Conservation (phyloP, 345 rosid species). For the Populus davidiana region DNA sequence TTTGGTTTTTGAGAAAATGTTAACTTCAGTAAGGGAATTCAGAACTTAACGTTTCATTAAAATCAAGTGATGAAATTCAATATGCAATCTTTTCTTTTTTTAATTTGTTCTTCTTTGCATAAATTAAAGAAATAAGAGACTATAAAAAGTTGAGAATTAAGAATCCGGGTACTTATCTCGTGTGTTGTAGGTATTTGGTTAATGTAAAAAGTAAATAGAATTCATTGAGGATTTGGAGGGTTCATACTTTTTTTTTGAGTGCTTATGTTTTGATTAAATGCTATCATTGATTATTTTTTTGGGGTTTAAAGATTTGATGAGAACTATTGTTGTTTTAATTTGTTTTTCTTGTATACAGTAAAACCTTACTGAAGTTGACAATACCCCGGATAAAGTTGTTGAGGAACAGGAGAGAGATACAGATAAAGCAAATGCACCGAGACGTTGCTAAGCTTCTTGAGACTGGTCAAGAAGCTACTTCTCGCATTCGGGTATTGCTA, state of each 20-base stretch:
- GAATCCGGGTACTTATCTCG: not conserved
- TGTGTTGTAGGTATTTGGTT: not conserved
- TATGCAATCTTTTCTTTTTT: not conserved
- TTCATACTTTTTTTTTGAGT: not conserved
- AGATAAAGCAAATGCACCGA: slow-evolving; percentile 85
- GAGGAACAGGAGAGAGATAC: slow-evolving; percentile 87
- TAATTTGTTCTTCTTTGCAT: not conserved
- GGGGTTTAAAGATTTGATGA: not conserved
- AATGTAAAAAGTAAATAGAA: not conserved
- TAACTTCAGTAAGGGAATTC: not conserved
- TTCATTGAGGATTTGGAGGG: not conserved
- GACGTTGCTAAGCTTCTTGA: slow-evolving; percentile 95
- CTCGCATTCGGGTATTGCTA: slow-evolving; percentile 76
- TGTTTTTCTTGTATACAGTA: slow-evolving; percentile 42
- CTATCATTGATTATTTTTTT: not conserved
- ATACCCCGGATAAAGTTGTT: slow-evolving; percentile 83
- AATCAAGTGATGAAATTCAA: not conserved
- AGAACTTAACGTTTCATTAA: not conserved
- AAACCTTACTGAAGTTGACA: slow-evolving; percentile 78
- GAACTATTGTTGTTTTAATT: not conserved
- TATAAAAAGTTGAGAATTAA: not conserved
- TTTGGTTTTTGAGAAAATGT: slow-evolving; percentile 1
- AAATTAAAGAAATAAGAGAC: not conserved
- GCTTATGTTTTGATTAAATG: not conserved
- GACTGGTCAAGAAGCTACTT: slow-evolving; percentile 98